phyloP scores from a whole-genome alignment of 129 eudicot genomes.

The Sambucus nigra region DNA sequence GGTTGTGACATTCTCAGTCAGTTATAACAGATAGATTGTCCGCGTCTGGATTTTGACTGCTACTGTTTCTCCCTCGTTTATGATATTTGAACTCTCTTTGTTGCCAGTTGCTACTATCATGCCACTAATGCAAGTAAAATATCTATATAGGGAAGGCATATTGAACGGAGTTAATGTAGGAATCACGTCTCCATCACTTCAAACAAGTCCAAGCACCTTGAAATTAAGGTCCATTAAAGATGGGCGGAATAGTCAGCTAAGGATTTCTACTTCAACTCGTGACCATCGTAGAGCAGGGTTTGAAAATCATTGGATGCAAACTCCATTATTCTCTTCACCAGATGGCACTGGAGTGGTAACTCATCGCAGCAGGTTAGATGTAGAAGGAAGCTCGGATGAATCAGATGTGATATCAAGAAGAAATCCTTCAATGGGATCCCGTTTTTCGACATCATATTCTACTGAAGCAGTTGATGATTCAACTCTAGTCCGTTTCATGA shows the following conservation, averaged over 20 bases:
- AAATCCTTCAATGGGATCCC: constrained; percentile 48
- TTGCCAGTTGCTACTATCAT: constrained; percentile 3
- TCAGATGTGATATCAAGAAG: constrained; percentile 36
- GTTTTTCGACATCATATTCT: constrained; percentile 31
- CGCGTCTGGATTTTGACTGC: not conserved
- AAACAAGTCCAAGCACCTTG: constrained; percentile 27
- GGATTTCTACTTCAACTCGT: constrained; percentile 13
- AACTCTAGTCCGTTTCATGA: constrained; percentile 13
- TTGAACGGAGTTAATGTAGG: constrained; percentile 18
- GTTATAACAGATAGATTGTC: not conserved
- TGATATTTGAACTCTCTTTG: not conserved
- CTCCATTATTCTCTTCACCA: constrained; percentile 7
- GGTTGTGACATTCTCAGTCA: not conserved
- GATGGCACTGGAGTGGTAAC: constrained; percentile 16
- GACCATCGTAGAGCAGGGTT: constrained; percentile 39
- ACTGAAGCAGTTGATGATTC: constrained; percentile 36
- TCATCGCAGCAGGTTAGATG: constrained; percentile 18
- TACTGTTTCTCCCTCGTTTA: not conserved
- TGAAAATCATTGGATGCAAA: constrained; percentile 23
- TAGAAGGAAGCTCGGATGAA: constrained; percentile 27
- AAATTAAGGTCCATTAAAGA: constrained; percentile 42
- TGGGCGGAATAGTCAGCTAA: constrained; percentile 15
- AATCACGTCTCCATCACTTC: constrained; percentile 21
- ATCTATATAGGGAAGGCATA: constrained; percentile 36
- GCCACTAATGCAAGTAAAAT: constrained; percentile 8